Conservation (phyloP, 768 basidiomycete genomes). For the Tulasnella sp. region DNA sequence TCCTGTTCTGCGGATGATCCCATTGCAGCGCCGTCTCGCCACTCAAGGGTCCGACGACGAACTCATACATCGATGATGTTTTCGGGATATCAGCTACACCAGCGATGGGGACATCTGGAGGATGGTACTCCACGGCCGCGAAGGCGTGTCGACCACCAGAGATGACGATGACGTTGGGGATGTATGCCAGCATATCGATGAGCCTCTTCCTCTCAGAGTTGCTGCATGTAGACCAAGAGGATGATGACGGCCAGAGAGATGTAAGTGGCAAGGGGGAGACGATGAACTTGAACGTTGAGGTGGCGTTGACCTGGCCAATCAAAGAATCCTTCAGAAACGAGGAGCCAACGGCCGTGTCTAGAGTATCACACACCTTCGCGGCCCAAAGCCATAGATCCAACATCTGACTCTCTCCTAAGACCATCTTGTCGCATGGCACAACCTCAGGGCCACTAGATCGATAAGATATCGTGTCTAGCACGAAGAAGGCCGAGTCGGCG, state of each 20-base stretch:
- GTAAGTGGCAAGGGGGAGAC: slow-evolving; percentile 66
- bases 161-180: slow-evolving; percentile 60
- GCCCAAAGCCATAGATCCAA: slow-evolving; percentile 55
- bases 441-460: slow-evolving; percentile 26
- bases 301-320: slow-evolving; percentile 45
- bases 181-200: slow-evolving; percentile 46
- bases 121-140: slow-evolving; percentile 53
- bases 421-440: slow-evolving; percentile 29
- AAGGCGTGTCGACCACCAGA: slow-evolving; percentile 76
- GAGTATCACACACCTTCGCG: slow-evolving; percentile 31
- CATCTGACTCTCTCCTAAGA: slow-evolving; percentile 61
- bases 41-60: slow-evolving; percentile 59
- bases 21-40: slow-evolving; percentile 38
- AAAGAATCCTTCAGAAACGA: neutral
- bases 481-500: slow-evolving; percentile 65
- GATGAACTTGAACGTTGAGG: slow-evolving; percentile 68
- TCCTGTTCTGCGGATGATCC: neutral
- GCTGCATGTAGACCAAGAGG: slow-evolving; percentile 58
- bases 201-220: slow-evolving; percentile 47
- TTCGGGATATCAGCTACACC: too few species aligned
- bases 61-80: slow-evolving; percentile 30
- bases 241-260: slow-evolving; percentile 55
- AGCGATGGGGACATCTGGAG: slow-evolving; percentile 30
- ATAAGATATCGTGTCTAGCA: slow-evolving; percentile 61
- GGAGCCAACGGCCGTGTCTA: too few species aligned